These are phyloP conservation scores for Apophysomyces variabilis DNA, from an alignment of 371 early-diverging fungal genomes.

Conservation along the genomic window DNA sequence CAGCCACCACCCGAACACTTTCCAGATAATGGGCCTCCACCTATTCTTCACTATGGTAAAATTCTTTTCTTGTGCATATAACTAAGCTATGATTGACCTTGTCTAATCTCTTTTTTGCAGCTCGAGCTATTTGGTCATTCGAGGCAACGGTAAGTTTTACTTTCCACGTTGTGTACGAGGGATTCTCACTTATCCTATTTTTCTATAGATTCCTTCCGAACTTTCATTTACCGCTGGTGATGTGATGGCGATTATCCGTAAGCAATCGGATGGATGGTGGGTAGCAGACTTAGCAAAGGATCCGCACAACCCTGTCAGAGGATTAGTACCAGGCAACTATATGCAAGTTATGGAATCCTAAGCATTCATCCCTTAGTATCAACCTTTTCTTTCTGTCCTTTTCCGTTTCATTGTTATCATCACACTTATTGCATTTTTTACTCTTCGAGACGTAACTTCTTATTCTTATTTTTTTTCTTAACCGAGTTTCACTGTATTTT, in stretches of 20 bases:
- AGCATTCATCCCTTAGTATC: neutral
- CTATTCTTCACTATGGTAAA: conserved; percentile 25
- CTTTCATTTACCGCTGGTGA: conserved; percentile 29
- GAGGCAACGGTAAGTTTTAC: neutral
- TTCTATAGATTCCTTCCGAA: conserved; percentile 20
- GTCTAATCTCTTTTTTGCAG: neutral
- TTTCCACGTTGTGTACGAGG: too few relatives aligned
- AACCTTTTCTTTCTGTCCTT: neutral
- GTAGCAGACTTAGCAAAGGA: conserved; percentile 20
- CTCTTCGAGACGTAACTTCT: neutral
- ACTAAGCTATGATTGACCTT: too few relatives aligned
- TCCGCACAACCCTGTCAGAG: conserved; percentile 21
- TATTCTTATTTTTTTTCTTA: neutral
- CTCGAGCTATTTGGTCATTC: conserved; percentile 9
- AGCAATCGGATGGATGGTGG: conserved; percentile 43
- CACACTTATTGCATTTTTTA: too few relatives aligned
- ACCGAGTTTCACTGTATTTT: neutral
- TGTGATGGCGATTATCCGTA: conserved; percentile 29
- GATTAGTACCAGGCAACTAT: conserved; percentile 40
- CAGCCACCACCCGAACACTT: conserved; percentile 3
- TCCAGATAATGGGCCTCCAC: conserved; percentile 7
- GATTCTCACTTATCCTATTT: neutral
- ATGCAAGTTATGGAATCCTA: conserved; percentile 14
- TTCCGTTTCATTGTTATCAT: conserved; percentile 5
- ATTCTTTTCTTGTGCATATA: neutral